phyloP scores from a whole-genome alignment of 2,329 filamentous ascomycete genomes.

The Aureobasidium sp. region DNA sequence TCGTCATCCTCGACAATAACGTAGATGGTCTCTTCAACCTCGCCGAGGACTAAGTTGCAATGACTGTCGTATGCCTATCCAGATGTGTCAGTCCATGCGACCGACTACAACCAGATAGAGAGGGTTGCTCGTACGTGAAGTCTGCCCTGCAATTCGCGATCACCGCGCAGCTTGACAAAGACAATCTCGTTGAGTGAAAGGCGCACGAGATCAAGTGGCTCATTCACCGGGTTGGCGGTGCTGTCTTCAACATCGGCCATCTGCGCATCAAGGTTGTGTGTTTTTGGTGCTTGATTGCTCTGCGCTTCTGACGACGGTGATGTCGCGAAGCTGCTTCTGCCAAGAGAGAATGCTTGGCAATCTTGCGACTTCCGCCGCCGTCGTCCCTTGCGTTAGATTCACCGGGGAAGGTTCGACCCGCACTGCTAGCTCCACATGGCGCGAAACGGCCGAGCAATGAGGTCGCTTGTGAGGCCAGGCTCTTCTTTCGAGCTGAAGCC shows the following conservation, averaged over 20 bases:
- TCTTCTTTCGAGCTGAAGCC: background rate
- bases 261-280: constrained; percentile 12
- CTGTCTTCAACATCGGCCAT: constrained; percentile 79
- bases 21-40: constrained; percentile 97
- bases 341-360: background rate
- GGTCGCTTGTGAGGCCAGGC: background rate
- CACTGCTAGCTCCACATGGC: constrained; percentile 13
- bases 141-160: constrained; percentile 89
- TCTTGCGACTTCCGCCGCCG: background rate
- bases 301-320: background rate
- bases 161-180: constrained; percentile 92
- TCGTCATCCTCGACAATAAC: constrained; percentile 82
- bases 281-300: background rate
- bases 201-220: constrained; percentile 92
- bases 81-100: background rate
- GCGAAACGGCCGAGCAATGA: constrained; percentile 3
- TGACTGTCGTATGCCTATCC: constrained; percentile 91
- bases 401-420: constrained; percentile 13
- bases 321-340: constrained; percentile 1
- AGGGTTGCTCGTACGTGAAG: constrained; percentile 61
- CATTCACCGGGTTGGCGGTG: constrained; percentile 59
- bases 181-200: constrained; percentile 92
- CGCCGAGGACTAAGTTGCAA: constrained; percentile 92
- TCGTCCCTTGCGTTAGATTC: background rate
- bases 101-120: background rate